Conservation (phyloP, 31 red algal genomes). For the Endocladia muricata region DNA sequence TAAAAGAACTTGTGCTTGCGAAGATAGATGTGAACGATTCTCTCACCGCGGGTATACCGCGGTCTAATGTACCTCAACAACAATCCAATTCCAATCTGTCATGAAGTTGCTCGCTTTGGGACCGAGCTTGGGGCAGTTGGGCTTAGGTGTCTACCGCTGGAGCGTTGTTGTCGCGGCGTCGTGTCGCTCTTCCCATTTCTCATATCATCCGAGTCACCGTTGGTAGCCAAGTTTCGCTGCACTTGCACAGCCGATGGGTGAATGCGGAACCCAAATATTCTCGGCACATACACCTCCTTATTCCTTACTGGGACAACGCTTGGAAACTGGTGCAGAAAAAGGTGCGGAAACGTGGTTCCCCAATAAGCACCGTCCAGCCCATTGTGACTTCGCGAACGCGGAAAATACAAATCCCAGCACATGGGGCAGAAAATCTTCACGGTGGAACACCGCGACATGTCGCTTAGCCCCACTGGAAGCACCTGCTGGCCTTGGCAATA, state of each 20-base stretch:
- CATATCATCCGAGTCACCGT: constrained; percentile 20
- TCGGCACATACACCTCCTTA: constrained; percentile 74
- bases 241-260: constrained; percentile 68
- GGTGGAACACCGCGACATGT: constrained; percentile 80
- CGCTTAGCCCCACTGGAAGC: constrained; percentile 88
- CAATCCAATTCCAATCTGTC: too few relatives aligned
- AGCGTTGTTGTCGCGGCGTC: neutral
- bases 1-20: too few relatives aligned
- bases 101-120: neutral
- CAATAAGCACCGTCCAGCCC: constrained; percentile 95
- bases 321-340: constrained; percentile 90
- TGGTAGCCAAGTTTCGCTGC: constrained; percentile 60
- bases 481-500: constrained; percentile 93
- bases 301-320: constrained; percentile 79
- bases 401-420: constrained; percentile 95
- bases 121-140: neutral
- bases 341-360: constrained; percentile 98
- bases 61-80: too few relatives aligned
- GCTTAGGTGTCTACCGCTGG: neutral
- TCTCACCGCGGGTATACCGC: too few relatives aligned
- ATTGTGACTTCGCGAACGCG: constrained; percentile 73
- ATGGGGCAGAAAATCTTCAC: constrained; percentile 97
- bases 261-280: constrained; percentile 95
- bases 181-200: constrained; percentile 21
- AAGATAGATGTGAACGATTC: too few relatives aligned